phyloP scores from a whole-genome alignment of 2,329 filamentous ascomycete genomes.

The Hymenotorrendiella dingleyae region DNA sequence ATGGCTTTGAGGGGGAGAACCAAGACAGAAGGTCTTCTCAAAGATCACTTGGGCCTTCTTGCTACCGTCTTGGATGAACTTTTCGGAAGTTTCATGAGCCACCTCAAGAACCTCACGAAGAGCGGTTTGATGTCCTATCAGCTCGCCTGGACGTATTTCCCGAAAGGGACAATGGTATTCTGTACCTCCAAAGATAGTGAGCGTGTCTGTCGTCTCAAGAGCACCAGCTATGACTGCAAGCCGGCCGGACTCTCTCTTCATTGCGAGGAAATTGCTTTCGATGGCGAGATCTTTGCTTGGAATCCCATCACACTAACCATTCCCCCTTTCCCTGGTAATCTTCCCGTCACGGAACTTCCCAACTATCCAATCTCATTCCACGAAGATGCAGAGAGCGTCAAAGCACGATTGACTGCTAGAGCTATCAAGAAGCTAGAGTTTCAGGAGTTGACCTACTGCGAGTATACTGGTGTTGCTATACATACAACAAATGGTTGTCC shows the following conservation, averaged over 20 bases:
- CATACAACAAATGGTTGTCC: not conserved
- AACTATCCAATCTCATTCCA: slow-evolving; percentile 33
- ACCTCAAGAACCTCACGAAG: slow-evolving; percentile 32
- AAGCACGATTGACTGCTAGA: slow-evolving; percentile 26
- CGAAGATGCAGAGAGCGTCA: slow-evolving; percentile 18
- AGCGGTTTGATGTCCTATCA: slow-evolving; percentile 37
- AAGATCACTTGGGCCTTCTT: slow-evolving; percentile 36
- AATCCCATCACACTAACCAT: slow-evolving; percentile 30
- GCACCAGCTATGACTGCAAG: slow-evolving; percentile 7
- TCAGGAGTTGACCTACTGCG: slow-evolving; percentile 37
- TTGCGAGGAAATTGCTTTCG: slow-evolving; percentile 36
- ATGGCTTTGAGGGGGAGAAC: slow-evolving; percentile 29
- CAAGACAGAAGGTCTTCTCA: slow-evolving; percentile 26
- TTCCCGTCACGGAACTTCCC: slow-evolving; percentile 35
- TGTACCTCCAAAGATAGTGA: slow-evolving; percentile 36
- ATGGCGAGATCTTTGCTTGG: slow-evolving; percentile 40
- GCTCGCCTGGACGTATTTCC: slow-evolving; percentile 41
- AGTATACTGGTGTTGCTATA: slow-evolving; percentile 38
- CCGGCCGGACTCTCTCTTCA: slow-evolving; percentile 12
- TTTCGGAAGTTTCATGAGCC: slow-evolving; percentile 36
- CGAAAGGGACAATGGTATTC: slow-evolving; percentile 35
- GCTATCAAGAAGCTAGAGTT: slow-evolving; percentile 38
- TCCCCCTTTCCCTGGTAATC: slow-evolving; percentile 34
- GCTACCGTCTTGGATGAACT: slow-evolving; percentile 38
- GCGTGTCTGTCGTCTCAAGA: slow-evolving; percentile 30